These are phyloP conservation scores for Ramularia endophylla DNA, from an alignment of 2,329 filamentous ascomycete genomes.

Conservation along the genomic window DNA sequence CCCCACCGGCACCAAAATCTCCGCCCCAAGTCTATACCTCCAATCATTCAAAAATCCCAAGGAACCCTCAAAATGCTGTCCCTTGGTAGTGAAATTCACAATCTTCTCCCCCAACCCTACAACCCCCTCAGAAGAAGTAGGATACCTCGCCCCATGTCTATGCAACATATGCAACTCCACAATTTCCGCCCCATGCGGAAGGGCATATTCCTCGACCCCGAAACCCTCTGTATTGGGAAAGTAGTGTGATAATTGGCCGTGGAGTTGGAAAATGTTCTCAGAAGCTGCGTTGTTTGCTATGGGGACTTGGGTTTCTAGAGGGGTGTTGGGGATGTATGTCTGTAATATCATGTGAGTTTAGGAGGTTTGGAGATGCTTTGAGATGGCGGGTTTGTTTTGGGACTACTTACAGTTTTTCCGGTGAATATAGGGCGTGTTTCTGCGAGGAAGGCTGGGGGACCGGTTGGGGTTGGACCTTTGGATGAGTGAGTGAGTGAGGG, in stretches of 20 bases:
- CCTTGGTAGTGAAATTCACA: slow-evolving; percentile 40
- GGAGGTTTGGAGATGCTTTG: too few relatives aligned
- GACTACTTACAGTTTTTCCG: slow-evolving; percentile 33
- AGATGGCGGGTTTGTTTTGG: too few relatives aligned
- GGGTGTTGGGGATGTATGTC: slow-evolving; percentile 62
- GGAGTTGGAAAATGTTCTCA: slow-evolving; percentile 63
- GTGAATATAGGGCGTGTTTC: slow-evolving; percentile 62
- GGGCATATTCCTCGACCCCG: slow-evolving; percentile 64
- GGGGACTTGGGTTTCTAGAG: slow-evolving; percentile 64
- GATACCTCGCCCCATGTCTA: slow-evolving; percentile 71
- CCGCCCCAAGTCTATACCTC: slow-evolving; percentile 62
- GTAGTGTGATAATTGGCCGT: slow-evolving; percentile 66
- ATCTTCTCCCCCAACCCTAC: slow-evolving; percentile 53
- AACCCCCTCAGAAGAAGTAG: slow-evolving; percentile 55
- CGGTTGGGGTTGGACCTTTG: slow-evolving; percentile 63
- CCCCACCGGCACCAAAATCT: slow-evolving; percentile 67
- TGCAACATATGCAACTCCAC: slow-evolving; percentile 66
- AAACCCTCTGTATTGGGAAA: slow-evolving; percentile 63
- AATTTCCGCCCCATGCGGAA: slow-evolving; percentile 62
- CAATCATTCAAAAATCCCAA: slow-evolving; percentile 64
- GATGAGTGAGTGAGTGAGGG: neutral
- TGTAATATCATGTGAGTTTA: neutral
- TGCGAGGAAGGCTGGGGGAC: slow-evolving; percentile 62
- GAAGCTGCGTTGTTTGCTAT: slow-evolving; percentile 53
- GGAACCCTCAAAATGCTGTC: slow-evolving; percentile 47